Base-by-base conservation (phyloP, 176 grass and related monocot species). In the Avena eriantha region DNA sequence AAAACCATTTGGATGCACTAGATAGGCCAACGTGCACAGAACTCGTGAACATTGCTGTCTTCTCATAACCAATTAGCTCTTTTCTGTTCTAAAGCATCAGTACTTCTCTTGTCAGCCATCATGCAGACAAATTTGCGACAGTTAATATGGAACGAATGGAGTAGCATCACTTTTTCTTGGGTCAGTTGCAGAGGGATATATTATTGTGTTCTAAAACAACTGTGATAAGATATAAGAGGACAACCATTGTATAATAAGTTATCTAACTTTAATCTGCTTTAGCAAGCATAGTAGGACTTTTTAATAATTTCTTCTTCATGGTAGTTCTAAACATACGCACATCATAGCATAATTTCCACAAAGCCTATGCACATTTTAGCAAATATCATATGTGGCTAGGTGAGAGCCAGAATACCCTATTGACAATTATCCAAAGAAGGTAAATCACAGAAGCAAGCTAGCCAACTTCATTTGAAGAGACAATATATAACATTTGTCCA, bases 351-450 rank as follows among this genome's bases (percentile, higher is more conserved):
- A 69, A 35, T 69, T 36, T 36, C 65, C 16, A 2, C 33, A 36
- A 69, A 69, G 15, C 16, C 60, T 36, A 73, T 78, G 5, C 35
- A 54, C 29, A 46, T 56, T 23, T 55, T 73, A 80, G 49, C 33
- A 73, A 35, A 33, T 31, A 80, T 65, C 31, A 73, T 43, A 23
- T 22, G 36, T 82, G 80, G 53, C 46, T 69, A 55, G 47, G 86
- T 13, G 8, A 72, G 55, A 63, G 54, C 73, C n/a, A 19, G 36
- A 55, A 51, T 45, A 86, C 59, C 72, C 31, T 60, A 34, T 58
- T n/a, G 36, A 86, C 69, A 68, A 24, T 47, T 58, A 89, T 72
- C 69, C 34, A 57, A 86, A 86, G 60, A 82, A 76, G 82, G 31
- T 45, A 61, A 41, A 86, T 63, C 21, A n/a, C 2, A 29, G 19